phyloP scores from a whole-genome alignment of 345 rosid genomes.

The Pistacia integerrima region DNA sequence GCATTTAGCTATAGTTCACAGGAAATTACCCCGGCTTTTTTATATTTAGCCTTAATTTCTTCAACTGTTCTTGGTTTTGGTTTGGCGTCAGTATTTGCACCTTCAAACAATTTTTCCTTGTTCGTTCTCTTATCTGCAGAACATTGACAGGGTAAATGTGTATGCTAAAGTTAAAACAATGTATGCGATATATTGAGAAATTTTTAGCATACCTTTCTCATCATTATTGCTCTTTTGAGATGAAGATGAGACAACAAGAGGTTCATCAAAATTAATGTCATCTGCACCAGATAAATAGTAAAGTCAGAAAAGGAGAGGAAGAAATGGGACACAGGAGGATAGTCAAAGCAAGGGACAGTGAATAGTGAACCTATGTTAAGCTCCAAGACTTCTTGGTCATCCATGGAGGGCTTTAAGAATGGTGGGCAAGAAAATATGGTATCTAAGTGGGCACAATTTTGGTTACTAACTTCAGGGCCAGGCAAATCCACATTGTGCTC shows the following conservation, averaged over 20 bases:
- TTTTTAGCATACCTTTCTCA: slow-evolving; percentile 39
- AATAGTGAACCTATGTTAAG: slow-evolving; percentile 68
- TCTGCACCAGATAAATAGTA: slow-evolving; percentile 47
- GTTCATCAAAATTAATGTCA: slow-evolving; percentile 74
- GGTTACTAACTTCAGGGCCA: slow-evolving; percentile 34
- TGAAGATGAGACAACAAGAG: slow-evolving; percentile 36
- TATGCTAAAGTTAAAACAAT: slow-evolving; percentile 3
- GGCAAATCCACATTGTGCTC: slow-evolving; percentile 40
- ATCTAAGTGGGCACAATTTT: slow-evolving; percentile 49
- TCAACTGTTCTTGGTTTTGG: slow-evolving; percentile 74
- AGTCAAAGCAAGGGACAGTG: slow-evolving; percentile 22
- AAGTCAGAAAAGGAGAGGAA: slow-evolving; percentile 22
- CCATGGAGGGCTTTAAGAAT: slow-evolving; percentile 54
- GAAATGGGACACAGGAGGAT: slow-evolving; percentile 10
- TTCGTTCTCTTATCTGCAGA: slow-evolving; percentile 54
- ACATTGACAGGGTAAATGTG: slow-evolving; percentile 23
- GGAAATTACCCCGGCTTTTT: slow-evolving; percentile 54
- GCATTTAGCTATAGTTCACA: not conserved
- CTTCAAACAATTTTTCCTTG: slow-evolving; percentile 70
- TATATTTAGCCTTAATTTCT: slow-evolving; percentile 87
- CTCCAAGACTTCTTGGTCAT: slow-evolving; percentile 43
- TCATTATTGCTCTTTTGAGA: slow-evolving; percentile 43
- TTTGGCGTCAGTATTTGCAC: slow-evolving; percentile 50
- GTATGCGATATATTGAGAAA: slow-evolving; percentile 5
- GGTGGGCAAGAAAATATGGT: slow-evolving; percentile 69